These are phyloP conservation scores for Phytopythium aichiense DNA, from an alignment of 352 stramenopile species.

Conservation along the genomic window DNA sequence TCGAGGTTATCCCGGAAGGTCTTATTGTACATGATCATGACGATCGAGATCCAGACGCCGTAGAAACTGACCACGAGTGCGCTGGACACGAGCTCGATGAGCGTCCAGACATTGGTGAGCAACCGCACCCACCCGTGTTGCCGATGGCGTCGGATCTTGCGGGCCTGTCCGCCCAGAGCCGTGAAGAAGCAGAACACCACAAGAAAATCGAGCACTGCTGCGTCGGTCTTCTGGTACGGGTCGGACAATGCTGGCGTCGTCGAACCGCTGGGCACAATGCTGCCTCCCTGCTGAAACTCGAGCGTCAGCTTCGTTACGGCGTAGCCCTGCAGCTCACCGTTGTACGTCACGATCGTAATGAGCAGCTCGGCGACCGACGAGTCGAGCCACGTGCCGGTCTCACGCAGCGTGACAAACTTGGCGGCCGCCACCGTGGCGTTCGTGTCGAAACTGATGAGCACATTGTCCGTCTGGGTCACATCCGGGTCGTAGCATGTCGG, in stretches of 20 bases:
- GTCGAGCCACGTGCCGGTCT: constrained; percentile 31
- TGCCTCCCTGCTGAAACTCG: constrained; percentile 28
- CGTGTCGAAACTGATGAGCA: constrained; percentile 44
- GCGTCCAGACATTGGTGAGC: constrained; percentile 11
- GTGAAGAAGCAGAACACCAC: constrained; percentile 28
- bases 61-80: constrained; percentile 23
- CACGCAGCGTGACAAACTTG: constrained; percentile 23
- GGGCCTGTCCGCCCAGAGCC: constrained; percentile 14
- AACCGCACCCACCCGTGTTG: constrained; percentile 6
- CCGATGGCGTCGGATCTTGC: constrained; percentile 16
- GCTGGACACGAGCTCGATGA: constrained; percentile 14
- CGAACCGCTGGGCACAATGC: constrained; percentile 21
- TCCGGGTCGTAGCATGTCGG: constrained; percentile 35
- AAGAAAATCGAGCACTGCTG: constrained; percentile 27
- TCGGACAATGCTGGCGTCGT: constrained; percentile 29
- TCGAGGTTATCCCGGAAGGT: constrained; percentile 36
- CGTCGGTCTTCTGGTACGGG: constrained; percentile 22
- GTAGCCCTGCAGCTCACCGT: constrained; percentile 45
- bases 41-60: constrained; percentile 25
- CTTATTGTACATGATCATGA: constrained; percentile 25
- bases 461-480: constrained; percentile 15
- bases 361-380: constrained; percentile 32
- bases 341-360: constrained; percentile 49
- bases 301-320: constrained; percentile 35
- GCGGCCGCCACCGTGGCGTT: constrained; percentile 21